Conservation (phyloP, 2,329 filamentous ascomycete species). For the Fusarium sp. region DNA sequence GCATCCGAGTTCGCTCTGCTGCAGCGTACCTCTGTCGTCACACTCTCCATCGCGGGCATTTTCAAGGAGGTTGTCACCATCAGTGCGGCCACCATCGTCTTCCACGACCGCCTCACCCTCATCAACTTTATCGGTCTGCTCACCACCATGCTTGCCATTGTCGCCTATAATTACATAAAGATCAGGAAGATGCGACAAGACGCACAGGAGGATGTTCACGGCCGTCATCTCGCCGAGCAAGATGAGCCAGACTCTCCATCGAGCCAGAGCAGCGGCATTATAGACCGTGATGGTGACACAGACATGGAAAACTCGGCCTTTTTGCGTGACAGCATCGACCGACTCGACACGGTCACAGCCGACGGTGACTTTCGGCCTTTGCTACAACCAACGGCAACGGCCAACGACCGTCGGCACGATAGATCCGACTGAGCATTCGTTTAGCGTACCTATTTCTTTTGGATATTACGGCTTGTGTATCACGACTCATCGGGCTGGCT, state of each 20-base stretch:
- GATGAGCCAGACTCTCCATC: conserved; percentile 45
- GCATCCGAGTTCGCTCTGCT: conserved; percentile 94
- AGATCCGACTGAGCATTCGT: conserved; percentile 19
- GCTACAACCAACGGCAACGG: conserved; percentile 38
- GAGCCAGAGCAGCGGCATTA: conserved; percentile 56
- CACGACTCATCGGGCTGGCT: conserved; percentile 23
- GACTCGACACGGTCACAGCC: conserved; percentile 52
- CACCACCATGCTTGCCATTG: conserved; percentile 90
- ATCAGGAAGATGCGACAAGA: conserved; percentile 88
- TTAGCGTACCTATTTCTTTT: conserved; percentile 31
- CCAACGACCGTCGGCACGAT: conserved; percentile 31
- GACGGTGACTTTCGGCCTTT: conserved; percentile 46
- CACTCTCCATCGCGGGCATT: conserved; percentile 94
- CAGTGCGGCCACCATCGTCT: conserved; percentile 85
- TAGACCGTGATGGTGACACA: conserved; percentile 57
- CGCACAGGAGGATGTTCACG: conserved; percentile 67
- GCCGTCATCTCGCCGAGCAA: conserved; percentile 51
- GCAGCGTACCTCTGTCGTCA: conserved; percentile 95
- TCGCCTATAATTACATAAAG: conserved; percentile 94
- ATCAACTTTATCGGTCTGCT: conserved; percentile 89
- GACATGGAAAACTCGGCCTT: conserved; percentile 61
- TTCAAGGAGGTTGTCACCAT: conserved; percentile 99
- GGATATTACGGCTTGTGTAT: conserved; percentile 27
- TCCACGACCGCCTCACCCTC: conserved; percentile 86
- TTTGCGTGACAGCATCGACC: conserved; percentile 55